Evolutionary conservation across 208 protist species (phyloP).

Genomic region (Acanthamoeba lenticulata): DNA sequence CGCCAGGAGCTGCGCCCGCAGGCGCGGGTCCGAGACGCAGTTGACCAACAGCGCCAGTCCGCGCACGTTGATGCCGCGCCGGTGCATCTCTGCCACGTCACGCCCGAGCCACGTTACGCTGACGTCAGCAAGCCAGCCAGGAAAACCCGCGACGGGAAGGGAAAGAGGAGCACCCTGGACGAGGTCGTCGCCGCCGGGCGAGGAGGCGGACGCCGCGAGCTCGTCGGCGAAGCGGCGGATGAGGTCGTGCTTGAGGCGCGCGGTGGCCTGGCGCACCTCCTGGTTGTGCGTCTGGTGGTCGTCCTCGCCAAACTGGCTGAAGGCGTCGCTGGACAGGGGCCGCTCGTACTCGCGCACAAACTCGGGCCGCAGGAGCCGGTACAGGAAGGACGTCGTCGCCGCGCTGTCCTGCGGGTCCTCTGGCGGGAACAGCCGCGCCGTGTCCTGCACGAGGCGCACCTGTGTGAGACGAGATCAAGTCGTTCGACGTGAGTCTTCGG

Average conservation of each 20-base stretch:
- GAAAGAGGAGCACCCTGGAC: neutral
- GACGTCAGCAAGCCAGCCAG: too few species aligned
- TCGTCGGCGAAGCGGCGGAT: conserved; percentile 11
- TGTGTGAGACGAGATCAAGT: too few species aligned
- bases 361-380: conserved; percentile 32
- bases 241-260: neutral
- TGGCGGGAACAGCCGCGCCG: neutral
- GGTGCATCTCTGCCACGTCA: neutral
- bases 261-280: neutral
- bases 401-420: conserved; percentile 22
- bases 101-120: too few species aligned
- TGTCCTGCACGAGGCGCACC: neutral
- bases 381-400: conserved; percentile 23
- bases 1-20: neutral
- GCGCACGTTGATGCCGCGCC: conserved; percentile 50
- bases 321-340: conserved; percentile 57
- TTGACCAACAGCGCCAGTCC: neutral
- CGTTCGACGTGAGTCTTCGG: too few species aligned
- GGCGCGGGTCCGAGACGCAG: neutral
- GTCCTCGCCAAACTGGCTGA: conserved; percentile 54
- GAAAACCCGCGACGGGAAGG: too few species aligned
- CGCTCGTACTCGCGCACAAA: conserved; percentile 20
- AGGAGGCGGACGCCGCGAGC: neutral
- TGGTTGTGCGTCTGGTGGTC: conserved; percentile 36
- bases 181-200: neutral